Base-by-base conservation (phyloP, 495 filamentous ascomycete species). In the Choiromyces venosus region DNA sequence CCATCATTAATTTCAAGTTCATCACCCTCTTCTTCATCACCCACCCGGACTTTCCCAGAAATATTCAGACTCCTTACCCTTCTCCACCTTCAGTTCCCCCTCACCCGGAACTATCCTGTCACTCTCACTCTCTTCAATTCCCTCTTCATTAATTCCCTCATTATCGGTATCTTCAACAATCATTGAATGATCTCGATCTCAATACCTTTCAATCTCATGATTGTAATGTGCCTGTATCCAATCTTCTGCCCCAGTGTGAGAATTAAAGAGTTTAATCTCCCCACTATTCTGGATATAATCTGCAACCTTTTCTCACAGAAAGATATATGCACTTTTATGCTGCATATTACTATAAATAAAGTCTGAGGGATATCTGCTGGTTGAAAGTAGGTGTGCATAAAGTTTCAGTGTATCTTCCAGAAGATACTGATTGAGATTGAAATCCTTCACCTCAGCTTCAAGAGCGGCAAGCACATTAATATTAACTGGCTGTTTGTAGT, bases 261-360 rank as follows among this genome's bases (percentile, higher is more conserved):
- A 52, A 71, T 66, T 71, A n/a, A 71, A 71, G 37, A 71, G 18
- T 16, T 67, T 8, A 2, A 67, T 36, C 8, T 67, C 64, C 0
- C 16, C 64, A 19, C 70, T 37, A 2, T 19, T n/a, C 4, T 21
- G 2, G 1, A 71, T 44, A 71, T 21, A 21, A 5, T 72, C 18
- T 21, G 39, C 44, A 1, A 71, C 21, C 1, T 42, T 36, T 18
- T 42, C 1, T 0, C 29, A 37, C 33, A 67, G 25, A 72, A 46
- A 72, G 4, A 72, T 8, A 67, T 72, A 72, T 44, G 33, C 39
- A 4, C 38, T 9, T 8, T 72, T n/a, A 72, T 72, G 64, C 2
- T 52, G 44, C 37, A 4, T 3, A 72, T 66, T 29, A 29, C 56
- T 33, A 67, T 72, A 67, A 67, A 37, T 37, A 37, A 72, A 67